Conservation (phyloP, 106 monocot species). For the Alisma plantagoaquatica region DNA sequence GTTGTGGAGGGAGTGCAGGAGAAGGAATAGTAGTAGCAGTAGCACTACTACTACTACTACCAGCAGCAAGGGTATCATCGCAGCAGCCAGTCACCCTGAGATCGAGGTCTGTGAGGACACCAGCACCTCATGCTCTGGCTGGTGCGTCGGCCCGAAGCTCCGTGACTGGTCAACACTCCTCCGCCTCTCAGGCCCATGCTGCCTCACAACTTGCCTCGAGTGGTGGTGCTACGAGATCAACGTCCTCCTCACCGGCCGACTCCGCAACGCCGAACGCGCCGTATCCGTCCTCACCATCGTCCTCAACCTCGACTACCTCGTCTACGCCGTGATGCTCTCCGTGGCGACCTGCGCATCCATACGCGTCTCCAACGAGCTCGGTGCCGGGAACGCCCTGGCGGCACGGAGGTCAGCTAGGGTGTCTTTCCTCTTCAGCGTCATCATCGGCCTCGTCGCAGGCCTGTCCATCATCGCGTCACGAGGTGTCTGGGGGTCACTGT, state of each 20-base stretch:
- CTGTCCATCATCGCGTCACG: conserved; percentile 22
- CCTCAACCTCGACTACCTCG: conserved; percentile 80
- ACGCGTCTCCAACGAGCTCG: conserved; percentile 70
- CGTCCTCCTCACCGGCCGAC: conserved; percentile 45
- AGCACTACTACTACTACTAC: too few species aligned
- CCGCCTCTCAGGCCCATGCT: conserved; percentile 32
- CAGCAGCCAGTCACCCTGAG: too few species aligned
- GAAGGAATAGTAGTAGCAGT: background rate
- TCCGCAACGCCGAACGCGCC: conserved; percentile 27
- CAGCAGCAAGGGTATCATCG: too few species aligned
- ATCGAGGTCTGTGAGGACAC: too few species aligned
- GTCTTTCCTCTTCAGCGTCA: conserved; percentile 14
- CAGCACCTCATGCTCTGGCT: too few species aligned
- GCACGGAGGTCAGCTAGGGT: conserved; percentile 25
- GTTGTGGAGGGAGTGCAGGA: conserved; percentile 20
- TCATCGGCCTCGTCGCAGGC: conserved; percentile 24
- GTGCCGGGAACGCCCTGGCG: conserved; percentile 17
- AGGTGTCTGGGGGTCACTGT: conserved; percentile 39
- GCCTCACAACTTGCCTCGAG: conserved; percentile 55
- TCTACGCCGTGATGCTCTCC: conserved; percentile 61
- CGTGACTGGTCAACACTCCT: conserved; percentile 26
- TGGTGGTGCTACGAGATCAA: conserved; percentile 92
- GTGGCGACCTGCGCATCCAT: conserved; percentile 51
- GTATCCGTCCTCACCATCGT: conserved; percentile 54
- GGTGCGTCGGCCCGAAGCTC: conserved; percentile 14